Percentiles rank a stretch among this genome's conserved stretches.
Evolutionary conservation across 495 filamentous ascomycete species (phyloP).

Genomic region (Talaromyces liani): DNA sequence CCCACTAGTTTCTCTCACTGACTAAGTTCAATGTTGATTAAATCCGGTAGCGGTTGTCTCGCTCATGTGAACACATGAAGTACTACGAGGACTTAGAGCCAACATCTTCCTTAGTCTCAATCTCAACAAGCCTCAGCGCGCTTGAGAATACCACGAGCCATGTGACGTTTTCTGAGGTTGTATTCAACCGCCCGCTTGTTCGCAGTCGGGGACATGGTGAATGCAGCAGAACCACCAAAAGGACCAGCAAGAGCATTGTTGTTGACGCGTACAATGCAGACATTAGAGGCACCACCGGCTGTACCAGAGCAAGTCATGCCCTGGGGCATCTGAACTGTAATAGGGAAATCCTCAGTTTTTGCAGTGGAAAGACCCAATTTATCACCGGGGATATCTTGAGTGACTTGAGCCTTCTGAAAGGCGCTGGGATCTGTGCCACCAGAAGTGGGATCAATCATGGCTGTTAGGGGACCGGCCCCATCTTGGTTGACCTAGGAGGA

Average conservation of each 20-base stretch:
- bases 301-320: conserved; percentile 53
- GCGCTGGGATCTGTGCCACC: conserved; percentile 45
- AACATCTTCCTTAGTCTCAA: too few species aligned
- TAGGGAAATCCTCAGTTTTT: conserved; percentile 45
- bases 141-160: conserved; percentile 3
- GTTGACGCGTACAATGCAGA: conserved; percentile 51
- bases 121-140: background rate
- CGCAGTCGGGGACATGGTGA: conserved; percentile 22
- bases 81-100: too few species aligned
- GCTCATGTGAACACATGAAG: too few species aligned
- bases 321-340: conserved; percentile 51
- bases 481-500: conserved; percentile 29
- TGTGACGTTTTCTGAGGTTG: conserved; percentile 3
- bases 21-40: too few species aligned
- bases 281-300: conserved; percentile 42
- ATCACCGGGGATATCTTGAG: conserved; percentile 49
- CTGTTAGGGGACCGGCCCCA: conserved; percentile 27
- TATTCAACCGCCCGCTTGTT: background rate
- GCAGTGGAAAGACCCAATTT: conserved; percentile 41
- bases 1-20: too few species aligned
- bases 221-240: conserved; percentile 48
- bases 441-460: conserved; percentile 37
- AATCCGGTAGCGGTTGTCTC: too few species aligned
- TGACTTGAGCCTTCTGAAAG: conserved; percentile 47
- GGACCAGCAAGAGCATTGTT: conserved; percentile 51